A percentile compares a stretch with the other conserved stretches of the same genome.
These are phyloP conservation scores for Yamadazyma sp. DNA, from an alignment of 1,139 yeast genomes.

Conservation along the genomic window DNA sequence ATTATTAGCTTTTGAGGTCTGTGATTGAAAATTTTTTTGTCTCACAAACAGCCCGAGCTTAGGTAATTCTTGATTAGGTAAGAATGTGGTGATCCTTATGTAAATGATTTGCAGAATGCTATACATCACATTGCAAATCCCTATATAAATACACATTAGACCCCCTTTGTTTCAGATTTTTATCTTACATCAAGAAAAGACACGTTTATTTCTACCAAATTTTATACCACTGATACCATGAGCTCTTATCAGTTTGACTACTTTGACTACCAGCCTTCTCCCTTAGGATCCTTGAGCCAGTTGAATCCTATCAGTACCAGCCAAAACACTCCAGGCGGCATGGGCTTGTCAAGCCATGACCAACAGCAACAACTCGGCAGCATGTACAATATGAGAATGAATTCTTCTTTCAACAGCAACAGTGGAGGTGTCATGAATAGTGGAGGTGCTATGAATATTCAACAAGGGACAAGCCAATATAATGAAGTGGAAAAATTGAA, in stretches of 20 bases:
- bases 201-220: no score
- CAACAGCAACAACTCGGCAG: constrained; percentile 4
- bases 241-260: constrained; percentile 3
- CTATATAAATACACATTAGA: not conserved
- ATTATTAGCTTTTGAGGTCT: not conserved
- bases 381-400: constrained; percentile 7
- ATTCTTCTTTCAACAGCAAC: not conserved
- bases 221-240: not conserved
- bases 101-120: not conserved
- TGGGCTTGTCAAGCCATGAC: not conserved
- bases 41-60: not conserved
- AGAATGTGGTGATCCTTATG: constrained; percentile 1
- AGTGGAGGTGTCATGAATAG: not conserved
- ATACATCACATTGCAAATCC: constrained; percentile 2
- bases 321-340: not conserved
- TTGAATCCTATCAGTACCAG: not conserved
- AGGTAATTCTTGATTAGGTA: not conserved
- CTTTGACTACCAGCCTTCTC: constrained; percentile 3
- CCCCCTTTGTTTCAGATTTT: not conserved
- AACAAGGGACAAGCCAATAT: not conserved
- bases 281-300: not conserved
- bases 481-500: constrained; percentile 29
- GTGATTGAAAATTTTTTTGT: constrained; percentile 1
- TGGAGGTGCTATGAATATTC: no score
- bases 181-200: not conserved